A percentile compares a stretch with the other conserved stretches of the same genome.
Evolutionary conservation across 306 rosid species (phyloP).

Genomic region (Acacia crassicarpa): DNA sequence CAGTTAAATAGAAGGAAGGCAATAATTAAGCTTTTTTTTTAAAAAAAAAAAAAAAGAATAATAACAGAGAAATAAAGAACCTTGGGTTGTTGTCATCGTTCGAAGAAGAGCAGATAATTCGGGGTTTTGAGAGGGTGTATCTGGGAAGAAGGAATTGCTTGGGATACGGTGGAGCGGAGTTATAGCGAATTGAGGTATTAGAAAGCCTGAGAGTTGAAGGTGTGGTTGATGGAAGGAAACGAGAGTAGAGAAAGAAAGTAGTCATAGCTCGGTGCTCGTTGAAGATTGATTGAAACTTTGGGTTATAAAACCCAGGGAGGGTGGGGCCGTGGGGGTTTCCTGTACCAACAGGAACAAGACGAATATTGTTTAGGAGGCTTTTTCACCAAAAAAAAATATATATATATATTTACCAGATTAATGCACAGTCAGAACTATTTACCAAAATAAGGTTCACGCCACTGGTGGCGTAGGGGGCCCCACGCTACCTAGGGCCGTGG

Average conservation of each 20-base stretch:
- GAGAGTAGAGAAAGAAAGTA: slow-evolving; percentile 47
- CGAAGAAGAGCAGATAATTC: slow-evolving; percentile 51
- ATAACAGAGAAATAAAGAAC: slow-evolving; percentile 29
- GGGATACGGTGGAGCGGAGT: slow-evolving; percentile 5
- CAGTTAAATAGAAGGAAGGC: background rate
- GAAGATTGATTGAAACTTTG: background rate
- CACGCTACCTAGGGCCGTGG: too few relatives aligned
- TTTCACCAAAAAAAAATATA: too few relatives aligned
- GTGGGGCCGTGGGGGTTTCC: background rate
- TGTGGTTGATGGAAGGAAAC: slow-evolving; percentile 34
- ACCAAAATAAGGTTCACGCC: too few relatives aligned
- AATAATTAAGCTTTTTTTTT: background rate
- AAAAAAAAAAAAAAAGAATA: background rate
- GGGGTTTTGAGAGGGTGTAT: slow-evolving; percentile 33
- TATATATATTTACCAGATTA: too few relatives aligned
- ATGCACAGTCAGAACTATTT: too few relatives aligned
- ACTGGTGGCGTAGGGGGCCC: too few relatives aligned
- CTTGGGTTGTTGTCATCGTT: slow-evolving; percentile 68
- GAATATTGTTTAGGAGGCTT: too few relatives aligned
- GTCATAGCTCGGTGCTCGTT: slow-evolving; percentile 47
- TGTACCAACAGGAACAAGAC: too few relatives aligned
- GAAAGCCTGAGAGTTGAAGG: slow-evolving; percentile 26
- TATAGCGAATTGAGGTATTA: background rate
- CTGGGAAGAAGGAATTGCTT: slow-evolving; percentile 33
- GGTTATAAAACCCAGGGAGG: background rate